Base-by-base conservation (phyloP, 2,329 filamentous ascomycete species). In the Claviceps paspali region DNA sequence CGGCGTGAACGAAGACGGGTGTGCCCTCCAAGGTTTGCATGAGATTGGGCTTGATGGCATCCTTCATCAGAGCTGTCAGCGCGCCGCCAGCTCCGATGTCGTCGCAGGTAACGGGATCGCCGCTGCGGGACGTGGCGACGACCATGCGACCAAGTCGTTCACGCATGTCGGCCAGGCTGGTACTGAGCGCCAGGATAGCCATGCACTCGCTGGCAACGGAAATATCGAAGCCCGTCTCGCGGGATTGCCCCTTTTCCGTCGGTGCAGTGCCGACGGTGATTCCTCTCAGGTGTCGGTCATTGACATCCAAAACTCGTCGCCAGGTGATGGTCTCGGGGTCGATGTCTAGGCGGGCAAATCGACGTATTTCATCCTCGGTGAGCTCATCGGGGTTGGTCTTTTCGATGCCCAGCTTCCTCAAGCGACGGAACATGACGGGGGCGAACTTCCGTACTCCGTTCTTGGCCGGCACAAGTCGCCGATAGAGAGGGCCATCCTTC, bases 1-100 rank as follows among this genome's bases (percentile, higher is more conserved):
- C 91, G 17, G 91, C 91, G 53, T 98, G 91, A 11, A 98, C 91
- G 53, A 98, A 92, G 3, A 96, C 91, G 0, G 91, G 91, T 6
- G 91, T 98, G 21, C 91, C 91, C 59, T 98, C 91, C 37, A 98
- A 68, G 22, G 85, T 94, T 62, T 98, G 91, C 91, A 98, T 96
- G 45, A 98, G 67, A 63, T 95, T 98, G 41, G 91, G 91, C 70
- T 98, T 98, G 64, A 96, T 93, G 39, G 91, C 87, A 60, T 98
- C 91, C 64, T 82, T 91, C 83, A 98, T 95, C 51, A 98, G 68
- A 22, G 87, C 88, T 30, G 91, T 86, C 46, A 98, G 67, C 35
- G 91, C 91, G 50, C 91, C 91, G 38, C 87, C 87, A 15, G 79
- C 84, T 47, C 91, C 91, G 51, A 98, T 76, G 53, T 98, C 91